A percentile compares a stretch with the other conserved stretches of the same genome.
Evolutionary conservation across 331 rosid species (phyloP).

Genomic region (Cucumis variabilis): DNA sequence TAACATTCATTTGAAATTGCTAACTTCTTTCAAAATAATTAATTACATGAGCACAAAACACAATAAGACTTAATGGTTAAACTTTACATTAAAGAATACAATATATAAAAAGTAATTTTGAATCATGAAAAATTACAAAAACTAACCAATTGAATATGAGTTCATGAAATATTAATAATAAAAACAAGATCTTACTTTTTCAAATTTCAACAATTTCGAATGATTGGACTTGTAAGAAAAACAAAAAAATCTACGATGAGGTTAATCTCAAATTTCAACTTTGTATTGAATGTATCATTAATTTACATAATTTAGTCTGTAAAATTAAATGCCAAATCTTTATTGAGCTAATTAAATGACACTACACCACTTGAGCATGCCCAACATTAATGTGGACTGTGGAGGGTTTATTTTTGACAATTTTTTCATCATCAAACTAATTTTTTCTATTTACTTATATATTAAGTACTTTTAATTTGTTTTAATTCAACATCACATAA

Average conservation of each 20-base stretch:
- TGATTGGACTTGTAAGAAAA: background rate
- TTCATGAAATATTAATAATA: too few species aligned
- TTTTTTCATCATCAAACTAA: background rate
- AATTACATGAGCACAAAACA: background rate
- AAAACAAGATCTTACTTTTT: too few species aligned
- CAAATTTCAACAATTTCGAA: too few species aligned
- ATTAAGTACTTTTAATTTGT: background rate
- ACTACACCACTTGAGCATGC: background rate
- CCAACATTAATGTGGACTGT: background rate
- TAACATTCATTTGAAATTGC: background rate
- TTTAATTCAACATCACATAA: background rate
- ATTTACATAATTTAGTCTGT: background rate
- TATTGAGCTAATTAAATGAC: background rate
- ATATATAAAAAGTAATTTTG: too few species aligned
- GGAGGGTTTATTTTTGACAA: background rate
- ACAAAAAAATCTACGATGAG: background rate
- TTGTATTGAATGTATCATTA: background rate
- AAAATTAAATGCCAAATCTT: background rate
- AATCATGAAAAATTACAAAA: too few species aligned
- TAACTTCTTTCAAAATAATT: background rate
- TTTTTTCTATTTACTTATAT: too few species aligned
- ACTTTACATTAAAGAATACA: too few species aligned
- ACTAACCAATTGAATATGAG: too few species aligned
- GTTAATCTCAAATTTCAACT: conserved; percentile 10
- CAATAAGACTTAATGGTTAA: background rate